Conservation (phyloP, 495 filamentous ascomycete species). For the Penicillium argentinense region DNA sequence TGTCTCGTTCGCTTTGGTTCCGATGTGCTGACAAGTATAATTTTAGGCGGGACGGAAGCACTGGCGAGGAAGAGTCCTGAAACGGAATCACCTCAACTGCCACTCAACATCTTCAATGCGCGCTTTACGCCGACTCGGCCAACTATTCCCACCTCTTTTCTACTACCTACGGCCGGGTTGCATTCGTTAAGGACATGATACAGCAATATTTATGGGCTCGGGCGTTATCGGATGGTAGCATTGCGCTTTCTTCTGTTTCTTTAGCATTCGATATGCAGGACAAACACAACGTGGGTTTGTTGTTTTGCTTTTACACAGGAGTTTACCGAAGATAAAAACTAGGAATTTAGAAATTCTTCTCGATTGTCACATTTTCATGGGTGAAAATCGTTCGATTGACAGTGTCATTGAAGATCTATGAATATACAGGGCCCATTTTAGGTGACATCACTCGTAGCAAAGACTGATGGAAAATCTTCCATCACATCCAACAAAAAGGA, state of each 20-base stretch:
- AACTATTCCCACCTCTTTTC: too few relatives aligned
- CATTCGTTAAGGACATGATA: too few relatives aligned
- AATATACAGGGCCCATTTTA: slow-evolving; percentile 22
- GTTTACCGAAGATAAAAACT: slow-evolving; percentile 4
- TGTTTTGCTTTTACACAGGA: slow-evolving; percentile 5
- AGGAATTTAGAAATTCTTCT: background rate
- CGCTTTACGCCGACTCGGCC: too few relatives aligned
- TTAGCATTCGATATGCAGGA: slow-evolving; percentile 14
- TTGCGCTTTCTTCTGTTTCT: slow-evolving; percentile 16
- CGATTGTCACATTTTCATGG: background rate
- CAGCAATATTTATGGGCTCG: slow-evolving; percentile 1
- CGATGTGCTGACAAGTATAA: slow-evolving; percentile 5
- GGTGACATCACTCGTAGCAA: slow-evolving; percentile 23
- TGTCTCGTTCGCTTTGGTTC: background rate
- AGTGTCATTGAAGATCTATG: slow-evolving; percentile 19
- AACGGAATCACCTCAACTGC: slow-evolving; percentile 1
- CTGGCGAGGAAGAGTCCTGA: slow-evolving; percentile 48
- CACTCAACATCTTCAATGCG: background rate
- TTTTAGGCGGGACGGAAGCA: slow-evolving; percentile 50
- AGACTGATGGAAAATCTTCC: slow-evolving; percentile 5
- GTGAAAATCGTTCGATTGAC: slow-evolving; percentile 17
- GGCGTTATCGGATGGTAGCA: slow-evolving; percentile 28
- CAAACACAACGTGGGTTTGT: slow-evolving; percentile 9
- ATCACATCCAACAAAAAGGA: slow-evolving; percentile 10
- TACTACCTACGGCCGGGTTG: background rate